Percentiles rank a stretch among this genome's conserved stretches.
Evolutionary conservation across 805 yeast genomes (phyloP).

Genomic region (Candida fluviatilis): DNA sequence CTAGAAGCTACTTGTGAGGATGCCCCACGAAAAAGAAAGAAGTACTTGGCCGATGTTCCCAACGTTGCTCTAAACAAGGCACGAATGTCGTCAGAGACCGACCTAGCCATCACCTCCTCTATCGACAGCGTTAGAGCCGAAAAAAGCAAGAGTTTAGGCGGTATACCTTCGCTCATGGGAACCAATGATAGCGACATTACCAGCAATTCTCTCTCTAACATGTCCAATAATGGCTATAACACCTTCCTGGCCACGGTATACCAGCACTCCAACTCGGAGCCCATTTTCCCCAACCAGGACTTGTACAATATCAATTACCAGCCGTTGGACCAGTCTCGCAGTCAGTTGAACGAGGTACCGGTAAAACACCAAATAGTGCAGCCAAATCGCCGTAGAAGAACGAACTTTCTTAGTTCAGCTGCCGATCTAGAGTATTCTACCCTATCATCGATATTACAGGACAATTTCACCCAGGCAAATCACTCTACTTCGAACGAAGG

Average conservation of each 20-base stretch:
- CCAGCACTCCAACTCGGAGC: conserved; percentile 3
- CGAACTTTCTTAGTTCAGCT: conserved; percentile 60
- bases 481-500: conserved; percentile 31
- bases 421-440: conserved; percentile 72
- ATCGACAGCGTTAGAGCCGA: background rate
- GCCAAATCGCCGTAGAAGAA: conserved; percentile 20
- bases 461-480: conserved; percentile 27
- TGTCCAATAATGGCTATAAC: background rate
- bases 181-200: conserved; percentile 4
- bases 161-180: background rate
- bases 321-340: background rate
- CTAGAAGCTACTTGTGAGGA: conserved; percentile 71
- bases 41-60: conserved; percentile 67
- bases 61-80: conserved; percentile 13
- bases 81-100: background rate
- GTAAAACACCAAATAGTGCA: background rate
- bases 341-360: background rate
- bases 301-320: conserved; percentile 6
- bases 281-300: conserved; percentile 3
- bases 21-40: conserved; percentile 84
- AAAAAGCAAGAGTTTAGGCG: conserved; percentile 2
- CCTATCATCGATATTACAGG: conserved; percentile 59
- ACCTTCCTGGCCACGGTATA: conserved; percentile 3
- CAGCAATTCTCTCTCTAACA: background rate
- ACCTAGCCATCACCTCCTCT: background rate